These are phyloP conservation scores for Fomitopsis serialis DNA, from an alignment of 768 basidiomycete species.

Conservation along the genomic window DNA sequence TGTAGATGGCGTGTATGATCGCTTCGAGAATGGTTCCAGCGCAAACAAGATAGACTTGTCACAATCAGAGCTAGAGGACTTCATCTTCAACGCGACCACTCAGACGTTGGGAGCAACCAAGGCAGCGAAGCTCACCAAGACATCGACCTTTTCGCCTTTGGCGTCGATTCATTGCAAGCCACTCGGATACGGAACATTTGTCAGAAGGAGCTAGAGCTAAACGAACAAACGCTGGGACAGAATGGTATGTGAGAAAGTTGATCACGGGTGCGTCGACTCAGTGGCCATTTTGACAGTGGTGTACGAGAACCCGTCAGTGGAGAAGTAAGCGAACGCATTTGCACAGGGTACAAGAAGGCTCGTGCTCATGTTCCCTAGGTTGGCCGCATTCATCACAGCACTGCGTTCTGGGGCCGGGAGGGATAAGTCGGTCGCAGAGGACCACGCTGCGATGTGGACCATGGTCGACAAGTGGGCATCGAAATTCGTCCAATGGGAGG, in stretches of 20 bases:
- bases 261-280: not conserved
- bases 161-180: constrained; percentile 50
- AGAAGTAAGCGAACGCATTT: constrained; percentile 24
- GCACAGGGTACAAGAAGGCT: constrained; percentile 1
- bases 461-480: constrained; percentile 40
- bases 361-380: constrained; percentile 15
- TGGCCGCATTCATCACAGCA: constrained; percentile 36
- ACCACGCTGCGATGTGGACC: constrained; percentile 36
- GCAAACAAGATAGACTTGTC: constrained; percentile 23
- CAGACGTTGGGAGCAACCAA: constrained; percentile 30
- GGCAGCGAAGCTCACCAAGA: constrained; percentile 22
- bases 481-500: constrained; percentile 4
- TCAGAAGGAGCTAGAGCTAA: constrained; percentile 34
- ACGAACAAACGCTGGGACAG: constrained; percentile 27
- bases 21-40: constrained; percentile 37
- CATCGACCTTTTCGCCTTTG: constrained; percentile 38
- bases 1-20: constrained; percentile 29
- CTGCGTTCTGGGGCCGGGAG: constrained; percentile 27
- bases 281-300: constrained; percentile 28
- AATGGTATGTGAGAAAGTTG: constrained; percentile 22
- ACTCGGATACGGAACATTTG: constrained; percentile 44
- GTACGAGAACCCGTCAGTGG: constrained; percentile 44
- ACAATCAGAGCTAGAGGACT: constrained; percentile 28
- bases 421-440: constrained; percentile 14
- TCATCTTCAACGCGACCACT: constrained; percentile 29